phyloP scores from a whole-genome alignment of 768 basidiomycete genomes.

The Pleurotus giganteus region DNA sequence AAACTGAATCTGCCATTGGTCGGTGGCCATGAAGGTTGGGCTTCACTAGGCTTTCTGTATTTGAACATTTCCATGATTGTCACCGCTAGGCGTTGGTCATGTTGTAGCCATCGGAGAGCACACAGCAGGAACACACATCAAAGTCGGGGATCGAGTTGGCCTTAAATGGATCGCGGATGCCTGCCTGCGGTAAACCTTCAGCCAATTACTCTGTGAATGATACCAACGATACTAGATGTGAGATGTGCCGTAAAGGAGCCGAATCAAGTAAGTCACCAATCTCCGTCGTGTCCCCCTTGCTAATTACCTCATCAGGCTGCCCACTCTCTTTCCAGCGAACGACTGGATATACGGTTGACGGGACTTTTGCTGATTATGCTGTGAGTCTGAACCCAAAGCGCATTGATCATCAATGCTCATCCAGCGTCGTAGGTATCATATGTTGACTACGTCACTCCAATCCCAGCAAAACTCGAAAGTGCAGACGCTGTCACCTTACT shows the following conservation, averaged over 20 bases:
- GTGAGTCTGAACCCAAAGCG: slow-evolving; percentile 26
- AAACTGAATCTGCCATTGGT: slow-evolving; percentile 50
- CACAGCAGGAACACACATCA: slow-evolving; percentile 44
- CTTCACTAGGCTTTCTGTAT: neutral
- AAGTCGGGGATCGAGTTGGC: slow-evolving; percentile 76
- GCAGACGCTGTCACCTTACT: slow-evolving; percentile 68
- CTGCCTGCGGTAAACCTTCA: slow-evolving; percentile 31
- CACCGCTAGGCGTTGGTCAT: slow-evolving; percentile 48
- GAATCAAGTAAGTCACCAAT: slow-evolving; percentile 37
- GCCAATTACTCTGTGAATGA: neutral
- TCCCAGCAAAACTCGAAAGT: slow-evolving; percentile 63
- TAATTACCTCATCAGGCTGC: slow-evolving; percentile 20
- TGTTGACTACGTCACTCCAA: slow-evolving; percentile 69
- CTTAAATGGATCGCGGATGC: slow-evolving; percentile 63
- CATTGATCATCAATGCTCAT: neutral
- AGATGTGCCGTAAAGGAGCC: slow-evolving; percentile 66
- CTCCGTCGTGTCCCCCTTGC: neutral
- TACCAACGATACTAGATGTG: slow-evolving; percentile 42
- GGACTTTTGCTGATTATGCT: slow-evolving; percentile 67
- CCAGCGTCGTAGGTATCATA: slow-evolving; percentile 47
- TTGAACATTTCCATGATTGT: neutral
- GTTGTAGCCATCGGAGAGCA: slow-evolving; percentile 75
- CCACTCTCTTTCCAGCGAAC: slow-evolving; percentile 30
- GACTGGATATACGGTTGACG: slow-evolving; percentile 67
- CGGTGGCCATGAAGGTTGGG: slow-evolving; percentile 67